A percentile compares a stretch with the other conserved stretches of the same genome.
Conservation (phyloP, 1,284 basidiomycete species). For the Ganoderma multipileum region DNA sequence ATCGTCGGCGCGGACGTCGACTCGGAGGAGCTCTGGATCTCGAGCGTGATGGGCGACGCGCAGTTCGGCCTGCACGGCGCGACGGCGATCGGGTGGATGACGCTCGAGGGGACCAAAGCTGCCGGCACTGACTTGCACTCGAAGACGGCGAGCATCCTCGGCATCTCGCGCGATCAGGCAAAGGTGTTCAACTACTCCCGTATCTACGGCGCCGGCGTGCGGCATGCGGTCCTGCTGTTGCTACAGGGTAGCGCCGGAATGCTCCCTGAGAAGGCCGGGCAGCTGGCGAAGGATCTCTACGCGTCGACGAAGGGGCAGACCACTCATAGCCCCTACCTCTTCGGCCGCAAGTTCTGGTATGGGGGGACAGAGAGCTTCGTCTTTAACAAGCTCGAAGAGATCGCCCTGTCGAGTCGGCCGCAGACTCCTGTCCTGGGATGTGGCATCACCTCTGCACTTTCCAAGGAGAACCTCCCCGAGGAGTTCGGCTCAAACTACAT, state of each 20-base stretch:
- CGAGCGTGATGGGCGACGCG: constrained; percentile 98
- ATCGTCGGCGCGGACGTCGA: constrained; percentile 99
- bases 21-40: constrained; percentile 99
- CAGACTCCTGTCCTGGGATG: constrained; percentile 94
- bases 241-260: constrained; percentile 88
- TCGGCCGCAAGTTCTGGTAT: constrained; percentile 91
- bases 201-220: constrained; percentile 97
- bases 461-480: constrained; percentile 86
- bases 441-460: constrained; percentile 92
- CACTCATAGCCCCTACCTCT: constrained; percentile 72
- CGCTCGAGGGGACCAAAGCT: constrained; percentile 97
- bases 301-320: constrained; percentile 94
- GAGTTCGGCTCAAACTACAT: constrained; percentile 88
- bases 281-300: constrained; percentile 88
- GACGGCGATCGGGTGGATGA: constrained; percentile 99
- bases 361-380: constrained; percentile 97
- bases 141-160: constrained; percentile 94
- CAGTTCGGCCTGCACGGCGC: constrained; percentile 98
- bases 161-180: constrained; percentile 93
- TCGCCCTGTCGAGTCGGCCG: constrained; percentile 88
- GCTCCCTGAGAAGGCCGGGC: constrained; percentile 80
- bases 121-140: constrained; percentile 97
- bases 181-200: constrained; percentile 99
- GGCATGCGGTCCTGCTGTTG: constrained; percentile 90
- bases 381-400: constrained; percentile 99